A percentile compares a stretch with the other conserved stretches of the same genome.
Evolutionary conservation across 1,139 yeast genomes (phyloP).

Genomic region (Casaregolazyma suthepensis): DNA sequence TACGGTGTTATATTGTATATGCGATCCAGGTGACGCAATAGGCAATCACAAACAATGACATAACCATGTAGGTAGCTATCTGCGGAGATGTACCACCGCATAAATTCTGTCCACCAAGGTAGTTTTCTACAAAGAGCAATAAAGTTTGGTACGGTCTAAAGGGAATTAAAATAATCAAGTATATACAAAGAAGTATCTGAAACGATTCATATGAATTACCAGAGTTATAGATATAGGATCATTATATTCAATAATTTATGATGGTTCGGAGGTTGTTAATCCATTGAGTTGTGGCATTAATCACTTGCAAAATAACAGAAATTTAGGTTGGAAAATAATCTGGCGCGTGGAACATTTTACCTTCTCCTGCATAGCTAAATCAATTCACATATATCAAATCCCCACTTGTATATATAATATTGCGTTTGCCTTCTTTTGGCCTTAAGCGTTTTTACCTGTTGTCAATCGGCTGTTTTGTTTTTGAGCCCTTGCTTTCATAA

Average conservation of each 20-base stretch:
- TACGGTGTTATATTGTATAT: background rate
- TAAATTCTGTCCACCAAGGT: background rate
- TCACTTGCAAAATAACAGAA: background rate
- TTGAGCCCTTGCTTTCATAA: background rate
- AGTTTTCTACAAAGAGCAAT: background rate
- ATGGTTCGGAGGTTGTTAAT: background rate
- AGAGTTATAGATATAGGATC: background rate
- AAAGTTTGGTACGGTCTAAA: background rate
- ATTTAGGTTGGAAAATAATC: background rate
- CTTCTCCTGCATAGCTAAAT: background rate
- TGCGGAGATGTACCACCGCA: background rate
- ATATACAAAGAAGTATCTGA: background rate
- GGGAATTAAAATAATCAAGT: background rate
- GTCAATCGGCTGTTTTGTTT: background rate
- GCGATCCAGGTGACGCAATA: background rate
- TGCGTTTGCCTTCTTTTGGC: background rate
- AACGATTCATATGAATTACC: background rate
- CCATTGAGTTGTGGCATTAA: background rate
- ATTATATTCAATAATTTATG: slow-evolving; percentile 2
- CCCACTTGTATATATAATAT: background rate
- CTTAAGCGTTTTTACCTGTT: background rate
- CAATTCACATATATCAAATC: background rate
- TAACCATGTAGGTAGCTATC: background rate
- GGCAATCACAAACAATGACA: background rate
- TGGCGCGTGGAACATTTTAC: background rate